Base-by-base conservation (phyloP, 2,329 filamentous ascomycete species). In the Fusarium sp. region DNA sequence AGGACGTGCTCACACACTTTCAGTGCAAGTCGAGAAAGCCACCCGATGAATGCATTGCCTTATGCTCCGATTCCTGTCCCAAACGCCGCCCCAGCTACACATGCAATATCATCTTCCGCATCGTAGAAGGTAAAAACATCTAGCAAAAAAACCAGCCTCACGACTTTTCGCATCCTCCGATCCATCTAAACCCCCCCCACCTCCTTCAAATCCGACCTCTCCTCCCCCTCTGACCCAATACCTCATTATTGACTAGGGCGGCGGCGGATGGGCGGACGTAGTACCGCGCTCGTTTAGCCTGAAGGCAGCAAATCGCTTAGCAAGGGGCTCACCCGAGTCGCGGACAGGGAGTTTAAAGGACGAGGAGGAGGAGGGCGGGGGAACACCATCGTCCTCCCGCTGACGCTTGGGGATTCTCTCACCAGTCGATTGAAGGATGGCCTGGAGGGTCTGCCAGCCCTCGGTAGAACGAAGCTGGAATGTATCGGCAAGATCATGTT, bases 351-450 rank as follows among this genome's bases (percentile, higher is more conserved):
- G 66, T 73, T 73, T 72, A 66, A 74, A 74, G 58, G 72, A 73
- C 52, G 74, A 73, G 43, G 74, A 70, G 38, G 70, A 74, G 58
- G 75, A 72, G 57, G 75, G 63, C 50, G 72, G 69, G 62, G 70
- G 67, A 72, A 70, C 73, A 71, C 70, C 81, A 77, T 78, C 78
- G 75, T 77, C 75, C 72, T 80, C 78, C 59, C 68, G 59, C 39
- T 65, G 81, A 78, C 89, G 92, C 87, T 96, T 97, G 81, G 90
- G 91, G 88, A 91, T 89, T 89, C 91, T 91, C 92, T 97, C 95
- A 97, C 95, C 94, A 88, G 93, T 94, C 89, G 94, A 92, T 90
- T 96, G 90, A 83, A 98, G 88, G 80, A 99, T 97, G 80, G 92
- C 91, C 82, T 95, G 87, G 77, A 99, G 87, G 63, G 94, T 98